Conservation (phyloP, 768 basidiomycete species). For the Tephrocybe sp. region DNA sequence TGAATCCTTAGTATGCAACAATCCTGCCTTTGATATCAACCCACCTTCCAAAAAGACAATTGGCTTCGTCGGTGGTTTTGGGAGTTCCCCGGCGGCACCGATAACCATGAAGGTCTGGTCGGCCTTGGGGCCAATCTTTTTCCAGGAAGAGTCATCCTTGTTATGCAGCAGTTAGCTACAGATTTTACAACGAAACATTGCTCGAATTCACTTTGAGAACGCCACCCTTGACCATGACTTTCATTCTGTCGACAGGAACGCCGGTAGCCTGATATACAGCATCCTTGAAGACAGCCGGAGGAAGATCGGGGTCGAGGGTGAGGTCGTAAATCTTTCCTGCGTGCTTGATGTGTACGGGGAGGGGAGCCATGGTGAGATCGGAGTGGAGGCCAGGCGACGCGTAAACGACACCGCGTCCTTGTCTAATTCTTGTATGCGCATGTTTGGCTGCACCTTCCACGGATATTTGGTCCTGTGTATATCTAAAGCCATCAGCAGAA, state of each 20-base stretch:
- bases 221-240: slow-evolving; percentile 94
- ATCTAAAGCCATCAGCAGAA: slow-evolving; percentile 14
- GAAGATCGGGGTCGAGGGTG: slow-evolving; percentile 67
- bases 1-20: background rate
- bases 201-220: slow-evolving; percentile 72
- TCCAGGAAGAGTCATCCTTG: slow-evolving; percentile 86
- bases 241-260: slow-evolving; percentile 90
- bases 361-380: slow-evolving; percentile 50
- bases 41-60: slow-evolving; percentile 85
- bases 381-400: slow-evolving; percentile 19
- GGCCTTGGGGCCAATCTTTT: slow-evolving; percentile 78
- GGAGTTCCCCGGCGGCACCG: slow-evolving; percentile 89
- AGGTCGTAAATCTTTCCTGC: slow-evolving; percentile 77
- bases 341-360: slow-evolving; percentile 86
- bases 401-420: slow-evolving; percentile 18
- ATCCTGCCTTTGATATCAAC: background rate
- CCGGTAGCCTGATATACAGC: slow-evolving; percentile 79
- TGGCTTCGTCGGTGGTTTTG: slow-evolving; percentile 78
- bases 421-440: slow-evolving; percentile 3
- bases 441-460: slow-evolving; percentile 10
- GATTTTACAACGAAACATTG: background rate
- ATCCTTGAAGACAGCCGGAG: slow-evolving; percentile 77
- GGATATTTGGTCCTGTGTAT: slow-evolving; percentile 10
- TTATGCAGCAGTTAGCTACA: background rate
- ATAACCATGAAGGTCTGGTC: slow-evolving; percentile 92